Percentiles rank a stretch among this genome's conserved stretches.
These are phyloP conservation scores for Nemania abortiva DNA, from an alignment of 2,329 filamentous ascomycete species.

Conservation along the genomic window DNA sequence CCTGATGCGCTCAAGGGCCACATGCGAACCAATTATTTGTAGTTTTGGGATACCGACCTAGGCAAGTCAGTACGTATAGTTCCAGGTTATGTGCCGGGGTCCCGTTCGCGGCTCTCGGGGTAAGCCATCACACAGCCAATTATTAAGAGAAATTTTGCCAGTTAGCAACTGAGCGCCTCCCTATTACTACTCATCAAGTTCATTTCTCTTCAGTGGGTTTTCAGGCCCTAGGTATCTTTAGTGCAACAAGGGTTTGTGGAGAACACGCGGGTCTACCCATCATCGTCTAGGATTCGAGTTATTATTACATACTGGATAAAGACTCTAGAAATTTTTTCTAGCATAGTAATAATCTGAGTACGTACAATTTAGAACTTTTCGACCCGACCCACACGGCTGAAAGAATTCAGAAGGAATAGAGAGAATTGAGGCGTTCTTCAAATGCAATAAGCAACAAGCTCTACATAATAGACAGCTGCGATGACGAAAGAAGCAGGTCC, in stretches of 20 bases:
- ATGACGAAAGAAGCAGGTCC: conserved; percentile 39
- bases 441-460: conserved; percentile 17
- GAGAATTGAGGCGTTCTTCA: neutral
- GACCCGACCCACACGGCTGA: conserved; percentile 13
- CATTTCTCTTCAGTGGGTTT: conserved; percentile 18
- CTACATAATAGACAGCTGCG: conserved; percentile 11
- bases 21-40: conserved; percentile 11
- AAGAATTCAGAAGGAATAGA: neutral
- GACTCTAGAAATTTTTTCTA: neutral
- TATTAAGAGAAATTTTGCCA: conserved; percentile 4
- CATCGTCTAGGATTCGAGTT: conserved; percentile 28
- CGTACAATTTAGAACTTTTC: neutral
- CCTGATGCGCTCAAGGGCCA: neutral
- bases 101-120: neutral
- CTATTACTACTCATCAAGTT: conserved; percentile 28
- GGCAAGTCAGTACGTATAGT: conserved; percentile 9
- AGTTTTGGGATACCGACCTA: conserved; percentile 14
- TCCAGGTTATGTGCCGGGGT: conserved; percentile 3
- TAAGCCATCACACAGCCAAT: conserved; percentile 2
- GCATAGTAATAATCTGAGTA: conserved; percentile 7
- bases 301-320: conserved; percentile 28
- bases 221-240: conserved; percentile 27
- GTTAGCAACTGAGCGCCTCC: conserved; percentile 9
- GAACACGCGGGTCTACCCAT: conserved; percentile 26
- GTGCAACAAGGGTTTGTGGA: conserved; percentile 31